A percentile compares a stretch with the other conserved stretches of the same genome.
phyloP scores from a whole-genome alignment of 2,329 filamentous ascomycete species.

The Phaeoacremonium minimum region DNA sequence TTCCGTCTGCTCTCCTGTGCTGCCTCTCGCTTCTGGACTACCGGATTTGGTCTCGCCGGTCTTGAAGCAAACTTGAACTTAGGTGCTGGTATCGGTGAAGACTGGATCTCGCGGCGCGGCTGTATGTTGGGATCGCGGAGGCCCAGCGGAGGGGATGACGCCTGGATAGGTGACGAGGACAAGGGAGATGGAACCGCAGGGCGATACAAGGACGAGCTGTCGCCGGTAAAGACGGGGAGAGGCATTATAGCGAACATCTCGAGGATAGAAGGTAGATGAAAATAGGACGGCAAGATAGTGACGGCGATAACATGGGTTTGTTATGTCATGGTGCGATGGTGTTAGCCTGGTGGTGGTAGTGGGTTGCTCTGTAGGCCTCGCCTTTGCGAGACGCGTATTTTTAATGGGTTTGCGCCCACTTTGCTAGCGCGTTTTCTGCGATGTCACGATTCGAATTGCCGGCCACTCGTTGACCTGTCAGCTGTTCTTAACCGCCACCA shows the following conservation, averaged over 20 bases:
- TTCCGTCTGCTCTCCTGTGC: slow-evolving; percentile 60
- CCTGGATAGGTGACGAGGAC: slow-evolving; percentile 49
- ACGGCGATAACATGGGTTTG: no score
- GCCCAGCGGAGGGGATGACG: slow-evolving; percentile 40
- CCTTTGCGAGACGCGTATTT: not conserved
- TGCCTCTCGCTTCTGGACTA: slow-evolving; percentile 57
- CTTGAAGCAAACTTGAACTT: slow-evolving; percentile 50
- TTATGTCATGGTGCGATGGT: no score
- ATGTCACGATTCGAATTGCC: no score
- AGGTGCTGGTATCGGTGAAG: slow-evolving; percentile 35
- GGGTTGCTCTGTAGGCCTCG: no score
- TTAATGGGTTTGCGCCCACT: not conserved
- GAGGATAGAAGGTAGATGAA: not conserved
- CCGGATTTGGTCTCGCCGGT: slow-evolving; percentile 56
- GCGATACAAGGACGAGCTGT: slow-evolving; percentile 27
- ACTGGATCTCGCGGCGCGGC: slow-evolving; percentile 36
- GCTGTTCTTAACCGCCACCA: no score
- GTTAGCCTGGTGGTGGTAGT: no score
- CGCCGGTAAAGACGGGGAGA: slow-evolving; percentile 36
- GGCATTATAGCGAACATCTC: slow-evolving; percentile 28
- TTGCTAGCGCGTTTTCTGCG: not conserved
- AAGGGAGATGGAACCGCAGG: slow-evolving; percentile 51
- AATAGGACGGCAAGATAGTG: not conserved
- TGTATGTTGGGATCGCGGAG: slow-evolving; percentile 36
- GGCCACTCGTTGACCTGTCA: no score